Conservation (phyloP, 345 rosid genomes). For the Salix viminalis region DNA sequence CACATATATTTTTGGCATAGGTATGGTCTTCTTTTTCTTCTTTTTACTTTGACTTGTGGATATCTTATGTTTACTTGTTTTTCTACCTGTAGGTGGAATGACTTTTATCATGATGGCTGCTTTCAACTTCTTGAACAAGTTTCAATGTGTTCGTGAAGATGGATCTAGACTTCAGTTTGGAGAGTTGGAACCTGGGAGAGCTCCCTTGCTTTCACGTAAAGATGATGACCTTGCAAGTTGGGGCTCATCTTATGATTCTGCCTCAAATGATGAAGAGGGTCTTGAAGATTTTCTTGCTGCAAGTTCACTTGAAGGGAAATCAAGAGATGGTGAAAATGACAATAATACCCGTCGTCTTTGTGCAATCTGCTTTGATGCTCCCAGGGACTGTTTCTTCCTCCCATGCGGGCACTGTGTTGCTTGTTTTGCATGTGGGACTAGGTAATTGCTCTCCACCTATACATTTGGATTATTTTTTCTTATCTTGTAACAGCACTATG, state of each 20-base stretch:
- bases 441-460: slow-evolving; percentile 40
- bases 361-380: slow-evolving; percentile 96
- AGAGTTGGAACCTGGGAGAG: slow-evolving; percentile 40
- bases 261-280: slow-evolving; percentile 62
- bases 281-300: slow-evolving; percentile 50
- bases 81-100: slow-evolving; percentile 50
- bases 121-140: slow-evolving; percentile 60
- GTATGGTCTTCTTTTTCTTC: slow-evolving; percentile 32
- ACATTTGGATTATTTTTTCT: neutral
- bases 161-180: slow-evolving; percentile 29
- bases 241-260: slow-evolving; percentile 91
- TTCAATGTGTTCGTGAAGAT: slow-evolving; percentile 38
- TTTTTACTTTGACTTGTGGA: neutral
- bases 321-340: slow-evolving; percentile 52
- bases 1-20: slow-evolving; percentile 75
- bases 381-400: slow-evolving; percentile 97
- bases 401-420: slow-evolving; percentile 97
- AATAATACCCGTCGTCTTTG: slow-evolving; percentile 82
- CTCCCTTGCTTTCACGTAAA: slow-evolving; percentile 72
- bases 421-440: slow-evolving; percentile 83
- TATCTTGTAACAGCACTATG: neutral
- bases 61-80: slow-evolving; percentile 1
- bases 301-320: slow-evolving; percentile 38
- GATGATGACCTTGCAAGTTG: slow-evolving; percentile 88
- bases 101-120: slow-evolving; percentile 56